Percentiles rank a stretch among this genome's conserved stretches.
These are phyloP conservation scores for Naegleria lovaniensis DNA, from an alignment of 208 protist genomes.

Conservation along the genomic window DNA sequence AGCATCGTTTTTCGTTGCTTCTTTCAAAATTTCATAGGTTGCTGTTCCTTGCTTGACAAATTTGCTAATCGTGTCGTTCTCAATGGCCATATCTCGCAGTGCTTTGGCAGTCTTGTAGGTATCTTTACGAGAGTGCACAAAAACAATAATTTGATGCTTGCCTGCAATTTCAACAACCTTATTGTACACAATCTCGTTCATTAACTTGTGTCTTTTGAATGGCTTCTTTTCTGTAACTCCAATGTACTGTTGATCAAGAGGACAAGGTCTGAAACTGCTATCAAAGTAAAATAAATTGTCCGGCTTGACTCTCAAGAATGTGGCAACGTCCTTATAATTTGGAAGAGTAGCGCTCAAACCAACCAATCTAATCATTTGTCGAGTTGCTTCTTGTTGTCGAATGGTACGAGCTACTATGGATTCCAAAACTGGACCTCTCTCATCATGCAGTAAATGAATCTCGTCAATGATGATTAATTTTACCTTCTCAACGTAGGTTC, in stretches of 20 bases:
- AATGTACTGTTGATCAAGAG: slow-evolving; percentile 95
- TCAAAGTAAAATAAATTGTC: slow-evolving; percentile 88
- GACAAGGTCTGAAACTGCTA: slow-evolving; percentile 86
- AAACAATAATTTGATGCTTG: slow-evolving; percentile 94
- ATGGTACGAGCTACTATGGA: slow-evolving; percentile 93
- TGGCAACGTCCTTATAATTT: slow-evolving; percentile 97
- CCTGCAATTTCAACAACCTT: slow-evolving; percentile 85
- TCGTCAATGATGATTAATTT: slow-evolving; percentile 93
- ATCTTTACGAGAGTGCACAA: slow-evolving; percentile 98
- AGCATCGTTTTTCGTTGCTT: slow-evolving; percentile 50
- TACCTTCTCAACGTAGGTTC: slow-evolving; percentile 61
- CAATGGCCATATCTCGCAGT: slow-evolving; percentile 73
- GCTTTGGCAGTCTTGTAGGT: slow-evolving; percentile 88
- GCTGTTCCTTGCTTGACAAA: slow-evolving; percentile 77
- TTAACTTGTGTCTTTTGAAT: slow-evolving; percentile 79
- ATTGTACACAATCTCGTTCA: slow-evolving; percentile 96
- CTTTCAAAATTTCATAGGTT: slow-evolving; percentile 66
- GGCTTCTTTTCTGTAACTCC: slow-evolving; percentile 89
- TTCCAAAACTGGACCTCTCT: slow-evolving; percentile 97
- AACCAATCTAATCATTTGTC: slow-evolving; percentile 87
- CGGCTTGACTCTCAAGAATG: slow-evolving; percentile 91
- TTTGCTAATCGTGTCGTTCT: slow-evolving; percentile 71
- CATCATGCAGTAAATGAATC: slow-evolving; percentile 98
- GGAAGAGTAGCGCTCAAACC: slow-evolving; percentile 98
- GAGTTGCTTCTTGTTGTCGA: slow-evolving; percentile 64